phyloP scores from a whole-genome alignment of 495 filamentous ascomycete genomes.

The Corynascus novoguineensis region DNA sequence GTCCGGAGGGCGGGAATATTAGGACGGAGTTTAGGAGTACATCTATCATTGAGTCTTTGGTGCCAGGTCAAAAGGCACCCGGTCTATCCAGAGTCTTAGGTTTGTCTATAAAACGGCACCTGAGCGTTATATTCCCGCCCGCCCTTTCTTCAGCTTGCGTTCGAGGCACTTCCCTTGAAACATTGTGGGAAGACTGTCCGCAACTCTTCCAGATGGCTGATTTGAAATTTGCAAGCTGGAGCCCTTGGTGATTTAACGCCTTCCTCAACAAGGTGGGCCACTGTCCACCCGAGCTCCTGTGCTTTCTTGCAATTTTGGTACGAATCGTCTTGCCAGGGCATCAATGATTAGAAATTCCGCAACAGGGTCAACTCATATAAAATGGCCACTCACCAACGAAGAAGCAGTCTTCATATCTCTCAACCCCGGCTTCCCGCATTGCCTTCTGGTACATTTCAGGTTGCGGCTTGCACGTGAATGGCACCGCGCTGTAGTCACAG shows the following conservation, averaged over 20 bases:
- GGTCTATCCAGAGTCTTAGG: constrained; percentile 7
- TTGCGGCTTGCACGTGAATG: constrained; percentile 79
- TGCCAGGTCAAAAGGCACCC: not conserved
- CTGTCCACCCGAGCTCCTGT: constrained; percentile 70
- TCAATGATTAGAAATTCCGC: constrained; percentile 9
- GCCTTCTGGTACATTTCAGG: constrained; percentile 78
- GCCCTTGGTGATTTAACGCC: constrained; percentile 51
- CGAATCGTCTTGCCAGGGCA: constrained; percentile 63
- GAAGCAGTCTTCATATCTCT: constrained; percentile 59
- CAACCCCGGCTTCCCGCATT: constrained; percentile 58
- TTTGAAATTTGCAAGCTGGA: constrained; percentile 60
- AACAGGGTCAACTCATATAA: not conserved
- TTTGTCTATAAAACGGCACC: constrained; percentile 1
- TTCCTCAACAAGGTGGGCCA: constrained; percentile 76
- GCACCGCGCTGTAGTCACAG: constrained; percentile 70
- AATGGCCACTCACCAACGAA: constrained; percentile 66
- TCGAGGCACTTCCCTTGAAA: constrained; percentile 49
- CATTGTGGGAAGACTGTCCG: constrained; percentile 67
- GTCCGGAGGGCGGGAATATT: not conserved
- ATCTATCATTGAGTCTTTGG: not conserved
- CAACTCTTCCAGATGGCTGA: constrained; percentile 67
- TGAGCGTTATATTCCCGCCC: not conserved
- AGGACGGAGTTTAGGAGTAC: not conserved
- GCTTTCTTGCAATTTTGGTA: constrained; percentile 66
- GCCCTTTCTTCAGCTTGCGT: constrained; percentile 4